These are phyloP conservation scores for Licmophora abbreviata DNA, from an alignment of 108 stramenopile genomes.

Conservation along the genomic window DNA sequence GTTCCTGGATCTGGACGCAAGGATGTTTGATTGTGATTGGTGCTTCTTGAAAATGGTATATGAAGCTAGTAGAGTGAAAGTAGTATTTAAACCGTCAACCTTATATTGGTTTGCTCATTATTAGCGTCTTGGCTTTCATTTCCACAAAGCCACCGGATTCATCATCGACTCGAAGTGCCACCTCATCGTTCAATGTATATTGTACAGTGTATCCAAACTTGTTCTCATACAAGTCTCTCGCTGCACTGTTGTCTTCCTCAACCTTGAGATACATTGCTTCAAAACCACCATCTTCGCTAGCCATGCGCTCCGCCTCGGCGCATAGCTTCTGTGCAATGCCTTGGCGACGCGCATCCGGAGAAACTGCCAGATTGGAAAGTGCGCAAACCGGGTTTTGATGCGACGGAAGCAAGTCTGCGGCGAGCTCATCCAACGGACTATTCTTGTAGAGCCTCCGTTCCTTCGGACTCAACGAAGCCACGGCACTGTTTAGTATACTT, in stretches of 20 bases:
- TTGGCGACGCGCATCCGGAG: conserved; percentile 34
- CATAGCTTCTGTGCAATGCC: conserved; percentile 47
- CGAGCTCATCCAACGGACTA: conserved; percentile 32
- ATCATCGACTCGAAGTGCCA: conserved; percentile 39
- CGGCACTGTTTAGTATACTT: conserved; percentile 33
- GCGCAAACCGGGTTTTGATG: conserved; percentile 37
- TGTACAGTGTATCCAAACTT: conserved; percentile 39
- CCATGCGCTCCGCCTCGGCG: conserved; percentile 38
- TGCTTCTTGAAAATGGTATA: background rate
- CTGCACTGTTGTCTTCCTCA: conserved; percentile 48
- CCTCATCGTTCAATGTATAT: conserved; percentile 12
- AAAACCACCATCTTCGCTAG: conserved; percentile 36
- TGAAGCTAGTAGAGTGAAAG: background rate
- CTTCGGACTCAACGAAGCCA: conserved; percentile 53
- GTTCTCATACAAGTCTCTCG: conserved; percentile 38
- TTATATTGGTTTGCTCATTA: conserved; percentile 46
- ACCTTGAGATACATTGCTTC: conserved; percentile 41
- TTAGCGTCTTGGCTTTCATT: conserved; percentile 32
- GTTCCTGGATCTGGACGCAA: conserved; percentile 22
- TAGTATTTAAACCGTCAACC: no score
- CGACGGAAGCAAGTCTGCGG: conserved; percentile 32
- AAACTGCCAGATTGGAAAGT: conserved; percentile 55
- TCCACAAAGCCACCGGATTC: conserved; percentile 43
- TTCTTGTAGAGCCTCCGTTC: conserved; percentile 56
- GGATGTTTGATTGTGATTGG: conserved; percentile 39